Percentiles rank a stretch among this genome's conserved stretches.
phyloP scores from a whole-genome alignment of 768 basidiomycete genomes.

The Naganishia vaughanmartiniae region DNA sequence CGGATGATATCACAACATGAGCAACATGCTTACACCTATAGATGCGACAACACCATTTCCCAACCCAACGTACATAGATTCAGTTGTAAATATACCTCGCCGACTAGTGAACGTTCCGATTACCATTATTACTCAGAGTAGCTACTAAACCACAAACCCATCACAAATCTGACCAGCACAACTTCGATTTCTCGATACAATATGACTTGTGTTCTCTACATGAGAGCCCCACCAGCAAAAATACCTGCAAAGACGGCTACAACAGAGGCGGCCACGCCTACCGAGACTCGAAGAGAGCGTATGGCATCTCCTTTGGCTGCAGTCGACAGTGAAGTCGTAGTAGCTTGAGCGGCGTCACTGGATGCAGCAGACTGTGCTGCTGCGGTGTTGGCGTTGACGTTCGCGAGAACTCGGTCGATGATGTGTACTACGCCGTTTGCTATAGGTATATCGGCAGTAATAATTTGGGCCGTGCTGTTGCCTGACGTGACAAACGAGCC shows the following conservation, averaged over 20 bases:
- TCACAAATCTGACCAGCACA: too few relatives aligned
- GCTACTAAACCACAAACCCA: too few relatives aligned
- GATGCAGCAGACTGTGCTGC: constrained; percentile 49
- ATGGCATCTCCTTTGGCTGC: too few relatives aligned
- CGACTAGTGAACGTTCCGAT: too few relatives aligned
- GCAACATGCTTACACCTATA: not conserved
- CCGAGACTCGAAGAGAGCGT: constrained; percentile 24
- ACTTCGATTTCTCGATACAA: too few relatives aligned
- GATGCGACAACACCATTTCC: not conserved
- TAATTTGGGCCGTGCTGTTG: constrained; percentile 58
- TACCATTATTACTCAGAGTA: too few relatives aligned
- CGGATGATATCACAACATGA: not conserved
- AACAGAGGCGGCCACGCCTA: too few relatives aligned
- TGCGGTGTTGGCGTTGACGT: constrained; percentile 44
- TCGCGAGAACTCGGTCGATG: constrained; percentile 52
- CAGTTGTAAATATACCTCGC: not conserved
- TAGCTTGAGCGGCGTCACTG: constrained; percentile 38
- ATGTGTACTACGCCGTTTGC: constrained; percentile 69
- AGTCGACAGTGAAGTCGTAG: constrained; percentile 34
- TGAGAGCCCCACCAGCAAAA: constrained; percentile 33
- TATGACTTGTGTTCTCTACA: too few relatives aligned
- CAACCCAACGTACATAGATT: not conserved
- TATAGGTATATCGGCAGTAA: constrained; percentile 62
- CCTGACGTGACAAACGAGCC: constrained; percentile 61
- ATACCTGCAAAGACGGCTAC: constrained; percentile 37